phyloP scores from a whole-genome alignment of 345 rosid genomes.

The Dimocarpus longan region DNA sequence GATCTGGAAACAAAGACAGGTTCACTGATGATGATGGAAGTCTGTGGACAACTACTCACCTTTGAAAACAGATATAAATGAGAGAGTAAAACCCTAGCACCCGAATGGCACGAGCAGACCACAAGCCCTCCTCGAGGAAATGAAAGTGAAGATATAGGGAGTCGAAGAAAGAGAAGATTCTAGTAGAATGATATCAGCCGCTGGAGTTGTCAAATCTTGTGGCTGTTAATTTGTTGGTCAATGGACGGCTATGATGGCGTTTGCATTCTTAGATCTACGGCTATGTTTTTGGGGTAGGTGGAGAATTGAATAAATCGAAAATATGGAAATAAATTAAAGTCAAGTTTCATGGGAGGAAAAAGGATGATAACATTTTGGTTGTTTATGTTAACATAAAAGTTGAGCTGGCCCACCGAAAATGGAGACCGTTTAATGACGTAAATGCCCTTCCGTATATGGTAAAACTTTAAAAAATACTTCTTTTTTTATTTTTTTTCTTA shows the following conservation, averaged over 20 bases:
- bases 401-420: conserved; percentile 26
- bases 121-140: conserved; percentile 36
- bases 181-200: conserved; percentile 43
- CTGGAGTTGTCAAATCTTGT: conserved; percentile 43
- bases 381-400: not conserved
- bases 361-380: not conserved
- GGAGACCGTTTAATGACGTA: conserved; percentile 12
- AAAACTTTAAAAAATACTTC: conserved; percentile 11
- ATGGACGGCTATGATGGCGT: conserved; percentile 31
- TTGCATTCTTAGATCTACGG: conserved; percentile 19
- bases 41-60: conserved; percentile 4
- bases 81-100: conserved; percentile 12
- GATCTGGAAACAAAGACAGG: not conserved
- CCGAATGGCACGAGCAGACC: conserved; percentile 48
- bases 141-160: conserved; percentile 27
- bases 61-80: conserved; percentile 8
- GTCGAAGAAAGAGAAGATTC: conserved; percentile 46
- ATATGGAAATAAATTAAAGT: conserved; percentile 18
- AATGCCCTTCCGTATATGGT: not conserved
- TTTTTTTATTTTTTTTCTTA: conserved; percentile 13
- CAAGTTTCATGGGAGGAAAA: conserved; percentile 24
- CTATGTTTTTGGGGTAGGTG: conserved; percentile 21
- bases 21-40: not conserved
- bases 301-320: conserved; percentile 5
- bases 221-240: conserved; percentile 21